Base-by-base conservation (phyloP, 1,139 yeast genomes). In the Ogataea hybrid region DNA sequence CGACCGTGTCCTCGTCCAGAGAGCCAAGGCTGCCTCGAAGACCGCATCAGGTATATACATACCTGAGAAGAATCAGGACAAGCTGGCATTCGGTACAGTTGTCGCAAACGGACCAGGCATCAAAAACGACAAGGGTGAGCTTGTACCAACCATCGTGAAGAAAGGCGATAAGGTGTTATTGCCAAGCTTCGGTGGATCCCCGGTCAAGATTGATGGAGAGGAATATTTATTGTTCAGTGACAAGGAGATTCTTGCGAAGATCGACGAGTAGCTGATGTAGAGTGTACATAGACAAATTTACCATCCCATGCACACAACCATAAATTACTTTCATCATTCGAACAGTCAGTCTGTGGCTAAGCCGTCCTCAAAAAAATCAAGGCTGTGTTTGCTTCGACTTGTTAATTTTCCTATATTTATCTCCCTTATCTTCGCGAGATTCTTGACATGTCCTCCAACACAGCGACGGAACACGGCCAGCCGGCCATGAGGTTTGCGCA, bases 11-110 rank as follows among this genome's bases (percentile, higher is more conserved):
- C 77, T 90, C 55, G 95, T 90, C 11, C 46, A 43, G 29, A 47
- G 52, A 39, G 49, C 47, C 29, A 49, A 49, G 42, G 45, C 52
- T 15, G 50, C 52, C 17, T 32, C 43, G 11, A 41, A 49, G 95
- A 92, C 98, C 46, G 87, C 96, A 43, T 83, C 95, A 35, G 98
- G 98, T 61, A 80, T 92, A 62, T 88, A 81, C 73, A 85, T 92
- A 54, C 98, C 98, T 51, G 98, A 92, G 71, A 88, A 88, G 75
- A 89, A 90, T 74, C 95, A 84, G 59, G 94, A 88, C 68, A 92
- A 92, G 72, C 79, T 88, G 64, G 86, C 86, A 74, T 79, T 81
- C 62, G 95, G 84, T 43, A 80, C 81, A 41, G 94, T 85, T 44
- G 65, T 85, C 56, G 86, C 94, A 49, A 82, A 86, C 52, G 95